phyloP scores from a whole-genome alignment of 495 filamentous ascomycete species.

The Penicillium turbatum region DNA sequence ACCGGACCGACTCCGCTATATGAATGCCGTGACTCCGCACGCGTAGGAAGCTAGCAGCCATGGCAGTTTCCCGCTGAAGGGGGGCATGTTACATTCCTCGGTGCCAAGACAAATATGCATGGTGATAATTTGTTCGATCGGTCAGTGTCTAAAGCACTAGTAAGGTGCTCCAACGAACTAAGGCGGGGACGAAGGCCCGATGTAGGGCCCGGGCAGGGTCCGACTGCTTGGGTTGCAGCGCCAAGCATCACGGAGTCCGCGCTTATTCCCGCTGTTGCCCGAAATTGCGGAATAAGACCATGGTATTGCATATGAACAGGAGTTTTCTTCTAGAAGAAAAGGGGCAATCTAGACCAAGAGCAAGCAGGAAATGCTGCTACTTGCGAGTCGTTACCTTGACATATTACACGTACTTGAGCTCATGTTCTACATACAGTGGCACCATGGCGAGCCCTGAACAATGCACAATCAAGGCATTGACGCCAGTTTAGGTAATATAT shows the following conservation, averaged over 20 bases:
- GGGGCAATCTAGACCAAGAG: not conserved
- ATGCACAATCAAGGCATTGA: conserved; percentile 8
- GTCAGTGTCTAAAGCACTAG: not conserved
- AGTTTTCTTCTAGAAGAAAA: not conserved
- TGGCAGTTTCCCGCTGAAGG: conserved; percentile 13
- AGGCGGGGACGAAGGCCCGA: not conserved
- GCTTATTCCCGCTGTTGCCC: conserved; percentile 14
- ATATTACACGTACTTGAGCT: not conserved
- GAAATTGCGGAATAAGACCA: not conserved
- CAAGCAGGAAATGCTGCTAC: not conserved
- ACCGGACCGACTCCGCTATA: not conserved
- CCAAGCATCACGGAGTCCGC: conserved; percentile 19
- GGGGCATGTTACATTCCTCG: conserved; percentile 26
- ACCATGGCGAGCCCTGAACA: conserved; percentile 3
- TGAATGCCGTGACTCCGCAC: conserved; percentile 1
- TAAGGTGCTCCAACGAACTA: conserved; percentile 1
- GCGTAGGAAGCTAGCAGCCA: not conserved
- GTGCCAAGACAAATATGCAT: conserved; percentile 22
- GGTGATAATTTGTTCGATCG: not conserved
- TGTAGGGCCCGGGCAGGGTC: not conserved
- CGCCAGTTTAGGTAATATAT: not conserved
- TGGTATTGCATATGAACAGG: not conserved
- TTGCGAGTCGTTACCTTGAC: not conserved
- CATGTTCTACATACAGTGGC: not conserved
- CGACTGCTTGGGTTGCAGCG: conserved; percentile 28